A percentile compares a stretch with the other conserved stretches of the same genome.
These are phyloP conservation scores for Ceratocystis variospora DNA, from an alignment of 2,329 filamentous ascomycete species.

Conservation along the genomic window DNA sequence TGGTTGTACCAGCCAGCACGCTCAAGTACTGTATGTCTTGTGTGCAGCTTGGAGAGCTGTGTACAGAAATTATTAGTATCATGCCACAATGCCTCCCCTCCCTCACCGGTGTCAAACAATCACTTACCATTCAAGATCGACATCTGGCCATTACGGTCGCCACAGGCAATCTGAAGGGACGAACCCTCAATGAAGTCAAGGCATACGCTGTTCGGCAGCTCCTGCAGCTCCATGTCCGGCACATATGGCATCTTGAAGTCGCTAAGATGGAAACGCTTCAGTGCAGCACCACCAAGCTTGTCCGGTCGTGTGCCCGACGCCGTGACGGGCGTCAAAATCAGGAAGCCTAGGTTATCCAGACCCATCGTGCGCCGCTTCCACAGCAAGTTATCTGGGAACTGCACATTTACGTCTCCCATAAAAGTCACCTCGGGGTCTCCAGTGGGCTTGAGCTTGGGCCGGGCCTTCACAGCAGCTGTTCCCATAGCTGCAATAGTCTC, in stretches of 20 bases:
- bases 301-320: constrained; percentile 35
- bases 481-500: constrained; percentile 29
- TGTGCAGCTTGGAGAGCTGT: constrained; percentile 29
- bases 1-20: neutral
- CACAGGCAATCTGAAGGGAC: constrained; percentile 50
- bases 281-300: constrained; percentile 37
- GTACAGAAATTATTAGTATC: constrained; percentile 14
- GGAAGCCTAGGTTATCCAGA: constrained; percentile 68
- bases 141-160: constrained; percentile 45
- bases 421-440: constrained; percentile 40
- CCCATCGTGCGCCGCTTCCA: constrained; percentile 91
- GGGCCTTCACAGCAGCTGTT: constrained; percentile 17
- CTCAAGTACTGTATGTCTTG: constrained; percentile 16
- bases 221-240: constrained; percentile 82
- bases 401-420: constrained; percentile 85
- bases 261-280: constrained; percentile 71
- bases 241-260: constrained; percentile 69
- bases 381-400: constrained; percentile 88
- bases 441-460: constrained; percentile 25
- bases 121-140: constrained; percentile 41
- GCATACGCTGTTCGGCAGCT: constrained; percentile 73
- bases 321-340: constrained; percentile 58
- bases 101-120: neutral
- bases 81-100: neutral
- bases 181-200: constrained; percentile 48